phyloP scores from a whole-genome alignment of 345 rosid species.

The Arabis alpina region DNA sequence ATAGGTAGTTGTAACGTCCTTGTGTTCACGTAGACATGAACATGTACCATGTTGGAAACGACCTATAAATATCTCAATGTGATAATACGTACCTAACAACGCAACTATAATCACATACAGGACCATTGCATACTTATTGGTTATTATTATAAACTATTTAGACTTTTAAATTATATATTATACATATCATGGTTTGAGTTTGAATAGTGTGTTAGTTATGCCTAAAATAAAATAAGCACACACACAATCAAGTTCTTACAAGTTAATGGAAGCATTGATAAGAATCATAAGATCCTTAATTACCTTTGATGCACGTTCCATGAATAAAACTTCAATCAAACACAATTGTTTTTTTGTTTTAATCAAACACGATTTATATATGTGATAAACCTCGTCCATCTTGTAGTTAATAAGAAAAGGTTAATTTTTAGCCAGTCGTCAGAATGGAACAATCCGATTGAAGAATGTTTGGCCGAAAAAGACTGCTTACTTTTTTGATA shows the following conservation, averaged over 20 bases:
- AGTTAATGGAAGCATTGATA: not conserved
- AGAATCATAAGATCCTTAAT: not conserved
- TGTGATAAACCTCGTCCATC: not conserved
- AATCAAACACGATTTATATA: too few species aligned
- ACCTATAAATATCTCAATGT: slow-evolving; percentile 3
- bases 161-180: not conserved
- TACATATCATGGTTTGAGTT: not conserved
- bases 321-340: not conserved
- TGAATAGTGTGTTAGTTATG: slow-evolving; percentile 1
- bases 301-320: not conserved
- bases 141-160: slow-evolving; percentile 9
- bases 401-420: not conserved
- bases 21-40: slow-evolving; percentile 34
- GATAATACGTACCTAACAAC: slow-evolving; percentile 25
- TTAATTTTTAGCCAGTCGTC: slow-evolving; percentile 17
- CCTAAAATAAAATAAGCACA: not conserved
- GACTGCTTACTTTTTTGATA: slow-evolving; percentile 30
- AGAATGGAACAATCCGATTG: slow-evolving; percentile 31
- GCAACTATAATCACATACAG: slow-evolving; percentile 22
- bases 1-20: slow-evolving; percentile 38
- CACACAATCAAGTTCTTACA: not conserved
- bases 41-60: slow-evolving; percentile 30
- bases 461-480: slow-evolving; percentile 39
- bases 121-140: slow-evolving; percentile 24
- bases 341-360: too few species aligned